Percentiles rank a stretch among this genome's conserved stretches.
Conservation (phyloP, 768 basidiomycete genomes). For the Coprinellus micaceus region DNA sequence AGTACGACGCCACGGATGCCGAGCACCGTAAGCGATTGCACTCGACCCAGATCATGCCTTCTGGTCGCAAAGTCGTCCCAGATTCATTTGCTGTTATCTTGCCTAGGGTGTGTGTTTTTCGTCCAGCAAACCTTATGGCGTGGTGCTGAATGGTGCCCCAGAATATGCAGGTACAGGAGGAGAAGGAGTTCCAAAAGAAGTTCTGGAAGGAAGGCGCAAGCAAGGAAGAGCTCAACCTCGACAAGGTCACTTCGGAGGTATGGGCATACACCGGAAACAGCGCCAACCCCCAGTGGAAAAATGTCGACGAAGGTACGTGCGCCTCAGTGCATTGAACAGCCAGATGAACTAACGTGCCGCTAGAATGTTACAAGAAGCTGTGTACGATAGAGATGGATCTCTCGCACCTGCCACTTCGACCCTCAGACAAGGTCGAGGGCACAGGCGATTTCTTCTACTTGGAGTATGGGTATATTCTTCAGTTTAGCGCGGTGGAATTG, state of each 20-base stretch:
- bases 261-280: slow-evolving; percentile 7
- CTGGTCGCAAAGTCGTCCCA: slow-evolving; percentile 37
- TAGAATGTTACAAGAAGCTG: slow-evolving; percentile 10
- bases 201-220: slow-evolving; percentile 7
- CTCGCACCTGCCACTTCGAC: slow-evolving; percentile 8
- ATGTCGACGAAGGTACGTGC: slow-evolving; percentile 1
- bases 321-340: slow-evolving; percentile 3
- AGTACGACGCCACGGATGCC: slow-evolving; percentile 29
- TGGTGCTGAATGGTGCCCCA: slow-evolving; percentile 13
- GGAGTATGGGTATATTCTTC: slow-evolving; percentile 8
- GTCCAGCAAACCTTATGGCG: background rate
- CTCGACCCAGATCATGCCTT: slow-evolving; percentile 21
- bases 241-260: slow-evolving; percentile 7
- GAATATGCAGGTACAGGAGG: slow-evolving; percentile 43
- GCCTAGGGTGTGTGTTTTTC: slow-evolving; percentile 29
- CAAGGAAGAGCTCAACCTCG: background rate
- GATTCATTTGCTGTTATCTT: slow-evolving; percentile 42
- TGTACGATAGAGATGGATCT: slow-evolving; percentile 20
- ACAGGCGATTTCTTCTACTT: slow-evolving; percentile 2
- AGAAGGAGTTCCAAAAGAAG: slow-evolving; percentile 33
- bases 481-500: slow-evolving; percentile 7
- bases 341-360: too few species aligned
- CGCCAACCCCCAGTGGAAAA: slow-evolving; percentile 6
- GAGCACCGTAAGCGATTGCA: slow-evolving; percentile 27
- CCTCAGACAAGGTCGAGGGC: background rate